phyloP scores from a whole-genome alignment of 2,329 filamentous ascomycete genomes.

The Colletotrichum nymphaeae region DNA sequence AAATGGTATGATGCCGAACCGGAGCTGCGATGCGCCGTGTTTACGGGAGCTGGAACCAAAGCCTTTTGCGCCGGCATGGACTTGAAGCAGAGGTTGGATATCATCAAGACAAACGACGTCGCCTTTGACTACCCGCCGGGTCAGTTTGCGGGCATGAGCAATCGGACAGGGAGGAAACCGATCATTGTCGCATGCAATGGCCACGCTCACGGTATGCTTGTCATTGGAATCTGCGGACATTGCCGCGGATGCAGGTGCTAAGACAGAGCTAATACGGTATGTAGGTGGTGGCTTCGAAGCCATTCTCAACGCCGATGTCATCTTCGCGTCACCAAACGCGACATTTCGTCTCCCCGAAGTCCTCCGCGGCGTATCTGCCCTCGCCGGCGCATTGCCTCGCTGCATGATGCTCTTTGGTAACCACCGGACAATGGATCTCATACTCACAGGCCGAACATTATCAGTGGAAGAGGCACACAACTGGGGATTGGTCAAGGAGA shows the following conservation, averaged over 20 bases:
- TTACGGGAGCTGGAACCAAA: constrained; percentile 61
- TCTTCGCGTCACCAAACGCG: constrained; percentile 63
- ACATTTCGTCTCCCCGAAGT: constrained; percentile 69
- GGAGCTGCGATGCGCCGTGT: constrained; percentile 58
- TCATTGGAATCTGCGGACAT: constrained; percentile 20
- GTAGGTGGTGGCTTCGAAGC: constrained; percentile 47
- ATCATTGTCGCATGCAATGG: constrained; percentile 47
- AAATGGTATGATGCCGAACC: constrained; percentile 63
- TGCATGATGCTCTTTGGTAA: constrained; percentile 47
- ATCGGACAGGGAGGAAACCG: constrained; percentile 47
- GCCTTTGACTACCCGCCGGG: constrained; percentile 47
- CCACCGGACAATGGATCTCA: constrained; percentile 47
- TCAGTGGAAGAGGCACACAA: constrained; percentile 42
- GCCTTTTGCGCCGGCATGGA: constrained; percentile 67
- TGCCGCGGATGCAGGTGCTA: too few species aligned
- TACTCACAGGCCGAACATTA: constrained; percentile 43
- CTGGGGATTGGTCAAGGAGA: constrained; percentile 47
- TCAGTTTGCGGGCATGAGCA: constrained; percentile 48
- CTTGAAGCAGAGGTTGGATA: constrained; percentile 57
- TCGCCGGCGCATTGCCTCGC: constrained; percentile 68
- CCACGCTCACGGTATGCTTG: constrained; percentile 42
- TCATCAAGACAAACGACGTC: constrained; percentile 43
- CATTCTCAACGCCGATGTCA: constrained; percentile 62
- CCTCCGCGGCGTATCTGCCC: constrained; percentile 66
- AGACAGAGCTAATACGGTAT: neutral